A percentile compares a stretch with the other conserved stretches of the same genome.
These are phyloP conservation scores for Mucor indicus DNA, from an alignment of 371 early-diverging fungal genomes.

Conservation along the genomic window DNA sequence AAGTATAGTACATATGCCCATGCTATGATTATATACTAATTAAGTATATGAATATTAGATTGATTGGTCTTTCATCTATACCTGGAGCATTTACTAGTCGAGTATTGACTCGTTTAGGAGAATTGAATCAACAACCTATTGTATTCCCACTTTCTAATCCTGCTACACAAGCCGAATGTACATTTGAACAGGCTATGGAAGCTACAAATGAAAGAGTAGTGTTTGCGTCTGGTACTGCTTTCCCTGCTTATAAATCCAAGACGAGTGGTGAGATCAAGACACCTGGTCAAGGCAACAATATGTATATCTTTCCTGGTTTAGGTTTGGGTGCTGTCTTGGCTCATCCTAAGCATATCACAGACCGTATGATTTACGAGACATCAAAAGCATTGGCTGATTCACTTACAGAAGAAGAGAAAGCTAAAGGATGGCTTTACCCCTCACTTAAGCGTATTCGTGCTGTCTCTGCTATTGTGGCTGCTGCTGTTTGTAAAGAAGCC, in stretches of 20 bases:
- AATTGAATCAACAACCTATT: conserved; percentile 81
- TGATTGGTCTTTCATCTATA: conserved; percentile 84
- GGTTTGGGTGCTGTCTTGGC: conserved; percentile 83
- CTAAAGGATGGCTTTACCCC: conserved; percentile 76
- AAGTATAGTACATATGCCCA: too few relatives aligned
- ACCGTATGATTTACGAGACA: conserved; percentile 75
- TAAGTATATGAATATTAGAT: too few relatives aligned
- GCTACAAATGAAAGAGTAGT: conserved; percentile 78
- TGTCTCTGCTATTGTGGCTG: conserved; percentile 73
- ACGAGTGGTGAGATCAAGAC: conserved; percentile 49
- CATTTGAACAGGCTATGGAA: conserved; percentile 85
- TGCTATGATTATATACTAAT: too few relatives aligned
- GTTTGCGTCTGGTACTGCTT: conserved; percentile 93
- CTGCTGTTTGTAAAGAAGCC: conserved; percentile 69
- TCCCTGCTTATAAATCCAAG: conserved; percentile 73
- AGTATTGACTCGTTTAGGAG: conserved; percentile 64
- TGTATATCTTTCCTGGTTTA: conserved; percentile 92
- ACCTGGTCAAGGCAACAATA: conserved; percentile 93
- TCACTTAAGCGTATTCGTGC: conserved; percentile 81
- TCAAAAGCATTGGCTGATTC: conserved; percentile 82
- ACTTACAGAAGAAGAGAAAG: conserved; percentile 65
- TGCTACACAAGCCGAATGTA: conserved; percentile 85
- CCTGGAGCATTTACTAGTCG: conserved; percentile 68
- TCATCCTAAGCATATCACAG: conserved; percentile 64
- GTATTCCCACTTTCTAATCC: conserved; percentile 95